Percentiles rank a stretch among this genome's conserved stretches.
Evolutionary conservation across 768 basidiomycete genomes (phyloP).

Genomic region (Pisolithus tinctorius): DNA sequence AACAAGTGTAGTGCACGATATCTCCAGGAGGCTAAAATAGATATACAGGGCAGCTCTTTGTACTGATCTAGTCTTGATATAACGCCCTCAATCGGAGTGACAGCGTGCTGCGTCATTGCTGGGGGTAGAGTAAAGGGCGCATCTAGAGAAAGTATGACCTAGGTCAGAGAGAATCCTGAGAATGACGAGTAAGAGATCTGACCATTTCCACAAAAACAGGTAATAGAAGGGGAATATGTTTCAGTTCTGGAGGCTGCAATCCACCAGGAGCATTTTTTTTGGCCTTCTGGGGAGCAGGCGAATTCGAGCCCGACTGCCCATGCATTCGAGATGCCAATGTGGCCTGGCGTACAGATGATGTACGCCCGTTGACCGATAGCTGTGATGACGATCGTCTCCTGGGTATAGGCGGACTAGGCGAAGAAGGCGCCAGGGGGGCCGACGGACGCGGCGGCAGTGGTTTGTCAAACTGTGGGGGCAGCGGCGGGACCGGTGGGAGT

Average conservation of each 20-base stretch:
- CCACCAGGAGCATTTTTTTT: constrained; percentile 39
- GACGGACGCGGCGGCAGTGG: constrained; percentile 34
- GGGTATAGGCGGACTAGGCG: neutral
- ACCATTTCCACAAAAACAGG: constrained; percentile 94
- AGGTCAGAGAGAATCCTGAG: neutral
- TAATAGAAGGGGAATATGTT: constrained; percentile 71
- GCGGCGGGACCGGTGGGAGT: constrained; percentile 36
- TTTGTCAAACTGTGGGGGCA: constrained; percentile 30
- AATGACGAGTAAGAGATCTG: constrained; percentile 15
- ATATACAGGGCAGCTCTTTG: too few relatives aligned
- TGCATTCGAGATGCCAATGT: neutral
- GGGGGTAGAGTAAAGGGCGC: constrained; percentile 23
- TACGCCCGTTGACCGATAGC: neutral
- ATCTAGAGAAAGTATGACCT: constrained; percentile 24
- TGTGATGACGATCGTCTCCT: constrained; percentile 13
- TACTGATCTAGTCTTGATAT: neutral
- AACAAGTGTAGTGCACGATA: neutral
- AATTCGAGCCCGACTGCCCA: constrained; percentile 1
- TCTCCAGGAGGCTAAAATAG: neutral
- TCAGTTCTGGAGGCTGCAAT: constrained; percentile 69
- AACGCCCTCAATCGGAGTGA: constrained; percentile 1
- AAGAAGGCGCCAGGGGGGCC: constrained; percentile 3
- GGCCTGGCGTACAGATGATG: neutral
- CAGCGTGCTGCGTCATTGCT: neutral
- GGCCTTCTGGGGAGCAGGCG: constrained; percentile 18